Evolutionary conservation across 2,329 filamentous ascomycete genomes (phyloP), one percentile per base, ranked within the genome.

Genomic region (Colletotrichum karsti): DNA sequence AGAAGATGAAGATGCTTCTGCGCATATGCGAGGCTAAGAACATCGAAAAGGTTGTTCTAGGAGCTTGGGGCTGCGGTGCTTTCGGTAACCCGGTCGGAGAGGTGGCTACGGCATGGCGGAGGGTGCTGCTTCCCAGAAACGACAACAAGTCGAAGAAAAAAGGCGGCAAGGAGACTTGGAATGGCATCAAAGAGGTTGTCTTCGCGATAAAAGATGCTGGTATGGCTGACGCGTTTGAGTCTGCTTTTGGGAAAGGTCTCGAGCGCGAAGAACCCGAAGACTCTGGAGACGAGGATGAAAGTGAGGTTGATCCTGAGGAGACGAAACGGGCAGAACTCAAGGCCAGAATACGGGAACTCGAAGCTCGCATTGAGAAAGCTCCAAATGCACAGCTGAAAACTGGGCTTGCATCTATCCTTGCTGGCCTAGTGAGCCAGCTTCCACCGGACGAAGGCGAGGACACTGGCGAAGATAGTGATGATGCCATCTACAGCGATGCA

Each of bases 51-150:
- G 72, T 91, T 0, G 85, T 92, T 0, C 78, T 91, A 0, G 90
- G 90, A 0, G 88, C 89, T 0, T 91, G 89, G 88, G 90, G 90
- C 0, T 91, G 88, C 67, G 89, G 89, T 3, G 87, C 87, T 0
- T 89, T 90, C 64, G 88, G 87, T 0, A 91, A 91, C 69, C 90
- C 89, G 0, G 83, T 89, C 0, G 77, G 77, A 2, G 88, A 91
- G 74, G 78, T 91, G 30, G 88, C 89, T 13, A 77, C 79, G 18
- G 82, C 85, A 1, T 92, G 89, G 77, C 73, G 74, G 12, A 78
- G 77, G 39, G 76, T 77, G 1, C 61, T 80, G 2, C 28, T 72
- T n/a, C 72, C 68, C 0, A 73, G 37, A 28, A 67, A 69, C 6
- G 70, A 68, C 2, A 54, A 46, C 2, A 63, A 72, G 62, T 48